Percentiles rank a stretch among this genome's conserved stretches.
phyloP scores from a whole-genome alignment of 2,329 filamentous ascomycete genomes.

The Coniochaeta ligniaria region DNA sequence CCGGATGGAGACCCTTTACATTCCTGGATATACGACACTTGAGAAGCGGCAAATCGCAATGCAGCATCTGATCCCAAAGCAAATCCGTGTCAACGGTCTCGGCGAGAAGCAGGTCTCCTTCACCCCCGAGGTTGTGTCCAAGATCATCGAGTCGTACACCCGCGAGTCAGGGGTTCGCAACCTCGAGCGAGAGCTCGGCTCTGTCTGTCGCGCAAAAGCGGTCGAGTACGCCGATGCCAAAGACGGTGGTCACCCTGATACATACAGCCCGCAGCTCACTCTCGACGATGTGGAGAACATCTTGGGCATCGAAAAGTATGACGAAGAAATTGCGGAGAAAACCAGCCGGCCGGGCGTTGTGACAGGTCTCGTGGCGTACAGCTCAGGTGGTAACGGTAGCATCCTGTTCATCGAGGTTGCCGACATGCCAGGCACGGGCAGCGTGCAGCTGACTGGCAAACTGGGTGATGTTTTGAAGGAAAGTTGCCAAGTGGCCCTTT shows the following conservation, averaged over 20 bases:
- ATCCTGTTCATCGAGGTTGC: slow-evolving; percentile 98
- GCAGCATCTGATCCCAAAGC: slow-evolving; percentile 92
- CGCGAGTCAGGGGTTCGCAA: slow-evolving; percentile 95
- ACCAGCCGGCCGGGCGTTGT: slow-evolving; percentile 81
- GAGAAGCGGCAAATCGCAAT: slow-evolving; percentile 95
- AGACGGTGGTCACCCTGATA: slow-evolving; percentile 59
- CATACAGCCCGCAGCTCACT: slow-evolving; percentile 68
- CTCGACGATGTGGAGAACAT: slow-evolving; percentile 82
- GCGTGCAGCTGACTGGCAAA: slow-evolving; percentile 92
- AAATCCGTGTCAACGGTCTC: slow-evolving; percentile 85
- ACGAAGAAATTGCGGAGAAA: slow-evolving; percentile 91
- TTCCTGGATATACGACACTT: slow-evolving; percentile 92
- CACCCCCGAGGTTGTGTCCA: slow-evolving; percentile 78
- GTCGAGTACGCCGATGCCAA: slow-evolving; percentile 90
- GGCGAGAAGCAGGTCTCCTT: slow-evolving; percentile 67
- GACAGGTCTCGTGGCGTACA: slow-evolving; percentile 92
- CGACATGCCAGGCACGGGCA: slow-evolving; percentile 89
- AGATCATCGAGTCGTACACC: slow-evolving; percentile 94
- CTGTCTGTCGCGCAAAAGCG: slow-evolving; percentile 89
- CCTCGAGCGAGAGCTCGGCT: slow-evolving; percentile 89
- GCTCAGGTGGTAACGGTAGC: slow-evolving; percentile 83
- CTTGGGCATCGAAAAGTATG: slow-evolving; percentile 85
- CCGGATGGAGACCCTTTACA: slow-evolving; percentile 91
- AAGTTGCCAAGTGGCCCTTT: slow-evolving; percentile 89
- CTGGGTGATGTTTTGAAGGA: slow-evolving; percentile 96